phyloP scores from a whole-genome alignment of 345 rosid genomes.

The Pistacia integerrima region DNA sequence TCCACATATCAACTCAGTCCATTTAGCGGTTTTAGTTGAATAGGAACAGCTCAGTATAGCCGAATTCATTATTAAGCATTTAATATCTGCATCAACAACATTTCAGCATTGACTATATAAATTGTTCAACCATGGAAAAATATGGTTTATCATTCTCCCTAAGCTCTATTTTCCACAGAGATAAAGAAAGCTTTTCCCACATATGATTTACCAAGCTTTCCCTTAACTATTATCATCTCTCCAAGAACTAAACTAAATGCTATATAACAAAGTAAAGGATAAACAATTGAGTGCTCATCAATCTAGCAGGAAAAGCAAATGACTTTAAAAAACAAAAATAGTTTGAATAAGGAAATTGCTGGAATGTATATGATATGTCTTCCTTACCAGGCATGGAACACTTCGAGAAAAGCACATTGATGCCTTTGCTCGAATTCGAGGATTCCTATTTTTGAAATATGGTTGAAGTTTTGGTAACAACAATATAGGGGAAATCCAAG shows the following conservation, averaged over 20 bases:
- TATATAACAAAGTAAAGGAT: not conserved
- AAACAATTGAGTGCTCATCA: not conserved
- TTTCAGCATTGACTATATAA: not conserved
- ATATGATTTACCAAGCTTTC: not conserved
- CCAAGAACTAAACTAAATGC: not conserved
- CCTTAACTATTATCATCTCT: not conserved
- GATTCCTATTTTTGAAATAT: constrained; percentile 77
- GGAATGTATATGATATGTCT: not conserved
- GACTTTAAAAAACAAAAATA: not conserved
- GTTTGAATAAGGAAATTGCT: not conserved
- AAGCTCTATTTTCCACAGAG: not conserved
- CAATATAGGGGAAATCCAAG: constrained; percentile 59
- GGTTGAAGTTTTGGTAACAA: constrained; percentile 83
- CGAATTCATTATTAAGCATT: not conserved
- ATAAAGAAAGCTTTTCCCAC: not conserved
- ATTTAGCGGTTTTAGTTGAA: constrained; percentile 1
- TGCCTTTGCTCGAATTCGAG: constrained; percentile 92
- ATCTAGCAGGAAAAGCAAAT: not conserved
- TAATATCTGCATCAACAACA: constrained; percentile 2
- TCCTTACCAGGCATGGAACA: constrained; percentile 76
- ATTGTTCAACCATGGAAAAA: not conserved
- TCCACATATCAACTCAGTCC: not conserved
- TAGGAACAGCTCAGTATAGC: not conserved
- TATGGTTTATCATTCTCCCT: not conserved
- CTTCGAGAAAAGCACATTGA: constrained; percentile 81